These are phyloP conservation scores for Penicillium robsamsonii DNA, from an alignment of 495 filamentous ascomycete genomes.

Conservation along the genomic window DNA sequence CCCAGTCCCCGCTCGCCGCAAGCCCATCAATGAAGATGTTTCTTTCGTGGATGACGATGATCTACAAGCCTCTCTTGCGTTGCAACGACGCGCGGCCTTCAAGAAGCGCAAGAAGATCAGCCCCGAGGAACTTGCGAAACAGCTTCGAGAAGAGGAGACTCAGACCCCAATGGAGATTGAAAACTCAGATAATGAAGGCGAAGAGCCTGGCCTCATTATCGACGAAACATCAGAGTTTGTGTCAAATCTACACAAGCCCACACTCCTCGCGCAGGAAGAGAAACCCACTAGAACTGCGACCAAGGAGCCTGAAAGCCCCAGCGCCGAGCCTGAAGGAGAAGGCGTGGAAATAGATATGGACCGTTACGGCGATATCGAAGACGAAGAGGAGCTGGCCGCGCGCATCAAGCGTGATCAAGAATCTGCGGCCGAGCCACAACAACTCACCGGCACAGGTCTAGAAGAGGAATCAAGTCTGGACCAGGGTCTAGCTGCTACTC, in stretches of 20 bases:
- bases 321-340: constrained; percentile 37
- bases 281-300: neutral
- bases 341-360: constrained; percentile 62
- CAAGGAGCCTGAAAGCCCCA: constrained; percentile 42
- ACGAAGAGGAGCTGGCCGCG: constrained; percentile 50
- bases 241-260: constrained; percentile 69
- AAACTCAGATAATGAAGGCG: constrained; percentile 45
- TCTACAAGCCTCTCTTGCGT: constrained; percentile 78
- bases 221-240: constrained; percentile 97
- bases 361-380: constrained; percentile 56
- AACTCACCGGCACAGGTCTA: constrained; percentile 68
- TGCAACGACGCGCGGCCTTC: constrained; percentile 74
- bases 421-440: constrained; percentile 28
- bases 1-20: constrained; percentile 47
- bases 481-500: constrained; percentile 74
- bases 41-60: constrained; percentile 90
- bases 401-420: constrained; percentile 52
- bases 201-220: constrained; percentile 76
- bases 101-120: constrained; percentile 85
- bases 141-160: constrained; percentile 72
- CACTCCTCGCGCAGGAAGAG: constrained; percentile 58
- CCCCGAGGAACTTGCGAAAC: constrained; percentile 81
- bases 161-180: constrained; percentile 53
- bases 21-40: constrained; percentile 60
- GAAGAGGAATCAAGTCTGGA: constrained; percentile 80